Evolutionary conservation across 1,139 yeast species (phyloP), one percentile per base, ranked within the genome.

Genomic region (Zygoascus meyerae): DNA sequence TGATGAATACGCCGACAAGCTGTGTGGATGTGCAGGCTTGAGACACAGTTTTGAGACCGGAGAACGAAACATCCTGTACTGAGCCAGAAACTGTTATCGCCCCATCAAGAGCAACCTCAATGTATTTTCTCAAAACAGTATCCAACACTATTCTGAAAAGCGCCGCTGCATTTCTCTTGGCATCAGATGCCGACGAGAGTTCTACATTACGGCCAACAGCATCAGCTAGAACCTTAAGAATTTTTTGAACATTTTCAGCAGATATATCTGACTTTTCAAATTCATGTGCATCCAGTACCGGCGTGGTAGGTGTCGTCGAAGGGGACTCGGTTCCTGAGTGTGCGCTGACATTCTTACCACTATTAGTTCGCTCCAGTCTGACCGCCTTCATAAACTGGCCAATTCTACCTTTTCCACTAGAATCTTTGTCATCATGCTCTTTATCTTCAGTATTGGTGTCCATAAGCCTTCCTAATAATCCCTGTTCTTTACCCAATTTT

Each of bases 141-240:
- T 79, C 74, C 17, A 86, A 64, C 45, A 87, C 63, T 33, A 86
- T 71, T 50, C 84, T 86, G 54, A 86, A 71, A 17, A 89, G 66
- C 50, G 81, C 87, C 44, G 79, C 68, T 0, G 89, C 77, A 58
- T 81, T 78, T 42, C 78, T 82, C 2, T 84, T 76, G 5, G 86
- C 72, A 52, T 76, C 81, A 16, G 66, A 63, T 5, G 66, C 61
- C 1, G 95, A 86, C 1, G 81, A 73, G 45, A 90, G 67, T 58
- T 87, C 96, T 59, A 86, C 75, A 5, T 83, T 72, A 58, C 97
- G 73, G 2, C 95, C 84, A 5, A 87, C 72, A 1, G 92, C 76
- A 64, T 90, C 97, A 29, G 89, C 86, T 3, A 83, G 75, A 29
- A 86, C 77, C 54, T 81, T 81, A 38, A 89, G 68, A 49, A 86